Percentiles rank a stretch among this genome's conserved stretches.
These are phyloP conservation scores for Ilyonectria destructans DNA, from an alignment of 2,329 filamentous ascomycete species.

Conservation along the genomic window DNA sequence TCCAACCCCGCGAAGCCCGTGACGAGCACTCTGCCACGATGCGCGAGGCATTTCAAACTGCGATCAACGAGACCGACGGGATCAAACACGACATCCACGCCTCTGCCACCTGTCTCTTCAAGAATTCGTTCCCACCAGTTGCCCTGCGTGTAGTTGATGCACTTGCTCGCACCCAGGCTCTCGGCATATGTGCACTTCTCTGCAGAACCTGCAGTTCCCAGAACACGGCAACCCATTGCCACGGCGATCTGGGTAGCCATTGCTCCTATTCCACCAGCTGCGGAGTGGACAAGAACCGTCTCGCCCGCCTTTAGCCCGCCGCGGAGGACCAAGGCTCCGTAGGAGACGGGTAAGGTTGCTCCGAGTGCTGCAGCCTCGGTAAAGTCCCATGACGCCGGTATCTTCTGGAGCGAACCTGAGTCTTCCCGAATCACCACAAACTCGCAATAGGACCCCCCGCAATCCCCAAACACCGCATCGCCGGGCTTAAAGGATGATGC, in stretches of 20 bases:
- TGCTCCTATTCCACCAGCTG: conserved; percentile 69
- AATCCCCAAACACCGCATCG: conserved; percentile 69
- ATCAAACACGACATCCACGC: conserved; percentile 73
- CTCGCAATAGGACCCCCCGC: conserved; percentile 68
- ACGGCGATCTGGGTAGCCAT: conserved; percentile 72
- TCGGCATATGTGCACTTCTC: conserved; percentile 62
- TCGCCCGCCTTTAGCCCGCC: conserved; percentile 62
- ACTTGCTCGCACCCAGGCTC: conserved; percentile 58
- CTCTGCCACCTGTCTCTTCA: conserved; percentile 62
- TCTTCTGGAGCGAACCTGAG: conserved; percentile 54
- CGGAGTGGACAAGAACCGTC: conserved; percentile 69
- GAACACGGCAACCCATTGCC: conserved; percentile 66
- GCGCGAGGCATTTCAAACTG: conserved; percentile 68
- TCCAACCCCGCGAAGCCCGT: conserved; percentile 72
- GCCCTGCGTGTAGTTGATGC: conserved; percentile 58
- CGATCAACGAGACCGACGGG: conserved; percentile 70
- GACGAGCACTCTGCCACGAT: conserved; percentile 69
- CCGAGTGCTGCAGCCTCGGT: conserved; percentile 68
- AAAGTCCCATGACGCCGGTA: conserved; percentile 64
- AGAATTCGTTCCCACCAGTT: conserved; percentile 69
- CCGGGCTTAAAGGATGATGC: conserved; percentile 59
- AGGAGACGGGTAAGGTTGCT: conserved; percentile 69
- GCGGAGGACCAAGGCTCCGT: conserved; percentile 63
- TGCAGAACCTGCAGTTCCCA: conserved; percentile 66
- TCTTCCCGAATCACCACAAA: conserved; percentile 61